Conservation (phyloP, 2,329 filamentous ascomycete genomes). For the Stemphylium vesicarium region DNA sequence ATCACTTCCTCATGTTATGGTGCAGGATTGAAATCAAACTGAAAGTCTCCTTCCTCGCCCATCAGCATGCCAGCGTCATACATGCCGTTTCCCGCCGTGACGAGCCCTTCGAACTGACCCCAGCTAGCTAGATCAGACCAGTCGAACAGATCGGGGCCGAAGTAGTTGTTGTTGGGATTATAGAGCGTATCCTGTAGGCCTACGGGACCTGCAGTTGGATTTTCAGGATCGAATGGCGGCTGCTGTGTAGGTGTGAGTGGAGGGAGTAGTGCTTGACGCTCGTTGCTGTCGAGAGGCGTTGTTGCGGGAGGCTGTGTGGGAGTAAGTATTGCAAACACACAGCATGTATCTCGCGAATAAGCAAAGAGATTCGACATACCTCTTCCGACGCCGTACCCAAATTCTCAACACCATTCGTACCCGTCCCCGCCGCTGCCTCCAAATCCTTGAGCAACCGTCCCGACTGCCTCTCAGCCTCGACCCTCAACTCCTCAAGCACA, state of each 20-base stretch:
- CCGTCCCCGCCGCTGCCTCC: not conserved
- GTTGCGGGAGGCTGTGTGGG: not conserved
- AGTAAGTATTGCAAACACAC: not conserved
- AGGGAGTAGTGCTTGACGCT: conserved; percentile 1
- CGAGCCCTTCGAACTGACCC: conserved; percentile 49
- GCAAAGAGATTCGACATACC: not conserved
- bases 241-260: conserved; percentile 5
- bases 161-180: conserved; percentile 12
- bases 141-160: conserved; percentile 32
- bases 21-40: conserved; percentile 3
- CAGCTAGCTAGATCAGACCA: conserved; percentile 46
- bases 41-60: conserved; percentile 21
- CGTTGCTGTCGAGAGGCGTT: not conserved
- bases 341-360: not conserved
- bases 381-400: not conserved
- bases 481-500: conserved; percentile 60
- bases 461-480: conserved; percentile 48
- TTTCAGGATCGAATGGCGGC: not conserved
- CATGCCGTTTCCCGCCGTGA: conserved; percentile 43
- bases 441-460: conserved; percentile 7
- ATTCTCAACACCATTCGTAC: not conserved
- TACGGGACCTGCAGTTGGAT: not conserved
- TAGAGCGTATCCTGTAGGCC: not conserved
- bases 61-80: conserved; percentile 37
- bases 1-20: not conserved